Evolutionary conservation across 192 early-diverging fungal species (phyloP).

Genomic region (Thamnidium elegans): DNA sequence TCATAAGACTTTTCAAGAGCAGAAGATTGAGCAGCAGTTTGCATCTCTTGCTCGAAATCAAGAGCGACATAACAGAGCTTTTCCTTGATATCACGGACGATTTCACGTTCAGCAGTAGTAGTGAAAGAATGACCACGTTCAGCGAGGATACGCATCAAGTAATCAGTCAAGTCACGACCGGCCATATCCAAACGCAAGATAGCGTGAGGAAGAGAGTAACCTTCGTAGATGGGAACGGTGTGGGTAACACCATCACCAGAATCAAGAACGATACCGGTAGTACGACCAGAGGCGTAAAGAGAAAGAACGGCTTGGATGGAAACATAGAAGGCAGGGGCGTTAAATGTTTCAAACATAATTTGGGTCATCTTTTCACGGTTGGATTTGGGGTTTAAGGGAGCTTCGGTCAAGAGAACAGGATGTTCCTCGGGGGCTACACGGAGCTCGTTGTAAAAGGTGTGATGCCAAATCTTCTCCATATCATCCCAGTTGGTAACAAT

Average conservation of each 20-base stretch:
- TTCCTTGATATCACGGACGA: conserved; percentile 99
- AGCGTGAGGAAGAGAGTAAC: conserved; percentile 91
- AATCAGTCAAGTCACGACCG: conserved; percentile 94
- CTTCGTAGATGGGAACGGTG: conserved; percentile 97
- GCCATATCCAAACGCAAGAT: conserved; percentile 95
- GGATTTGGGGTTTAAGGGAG: conserved; percentile 94
- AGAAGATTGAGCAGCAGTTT: conserved; percentile 87
- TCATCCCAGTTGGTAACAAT: conserved; percentile 93
- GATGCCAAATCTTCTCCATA: conserved; percentile 96
- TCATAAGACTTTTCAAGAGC: conserved; percentile 96
- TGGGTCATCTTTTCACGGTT: conserved; percentile 99
- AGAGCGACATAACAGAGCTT: conserved; percentile 98
- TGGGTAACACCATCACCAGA: conserved; percentile 98
- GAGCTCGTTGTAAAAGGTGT: conserved; percentile 97
- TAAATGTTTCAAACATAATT: conserved; percentile 99
- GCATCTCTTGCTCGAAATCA: conserved; percentile 97
- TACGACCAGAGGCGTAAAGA: conserved; percentile 94
- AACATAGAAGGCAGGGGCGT: conserved; percentile 94
- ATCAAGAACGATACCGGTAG: conserved; percentile 97
- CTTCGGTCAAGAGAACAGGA: conserved; percentile 94
- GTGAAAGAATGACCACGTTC: conserved; percentile 96
- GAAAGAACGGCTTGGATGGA: conserved; percentile 95
- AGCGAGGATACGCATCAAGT: conserved; percentile 89
- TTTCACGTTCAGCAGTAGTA: conserved; percentile 95
- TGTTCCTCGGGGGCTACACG: conserved; percentile 97